Evolutionary conservation across 164 flowering plant genomes (phyloP), one percentile per base, ranked within the genome.

Genomic region (Vitis rupestris): DNA sequence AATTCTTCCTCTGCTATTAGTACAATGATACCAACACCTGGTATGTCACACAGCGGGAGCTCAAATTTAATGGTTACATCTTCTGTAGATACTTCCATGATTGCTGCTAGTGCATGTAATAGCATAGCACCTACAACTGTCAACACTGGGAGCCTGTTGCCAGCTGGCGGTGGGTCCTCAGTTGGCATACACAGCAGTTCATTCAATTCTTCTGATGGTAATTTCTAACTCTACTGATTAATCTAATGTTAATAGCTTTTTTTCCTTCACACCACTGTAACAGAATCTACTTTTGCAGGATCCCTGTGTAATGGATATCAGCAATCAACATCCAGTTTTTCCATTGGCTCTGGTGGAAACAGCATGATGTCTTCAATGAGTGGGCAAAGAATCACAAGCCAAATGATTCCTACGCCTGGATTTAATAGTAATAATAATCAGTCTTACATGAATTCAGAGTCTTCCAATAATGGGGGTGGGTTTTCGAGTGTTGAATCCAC

Each of bases 321-420:
- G 68, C 94, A 85, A 52, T 78, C 92, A 66, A 64, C 87, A 30
- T 70, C 80, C 31, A 78, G 72, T 71, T 83, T 85, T 70, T 74
- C 88, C 10, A 60, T 81, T 63, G 78, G 82, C 64, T 75, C 89
- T 64, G 78, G 84, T 75, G 89, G 87, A 64, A 87, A 83, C 72
- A 85, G 76, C 65, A 66, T 80, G 76, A 69, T 85, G 67, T 65
- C 94, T 67, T 79, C 94, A 49, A 74, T 80, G 74, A 81, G 83
- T 74, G 83, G 49, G 37, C 94, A 81, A 72, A 84, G 87, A 70
- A 69, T 74, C 66, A 72, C 81, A 49, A 87, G 88, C 77, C 99
- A 93, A 81, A 93, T 96, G 99, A 96, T 96, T 67, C 98, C 98
- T 60, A 93, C 99, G 31, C 98, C 98, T 56, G 97, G 98, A 70